phyloP scores from a whole-genome alignment of 768 basidiomycete species.

The Auricularia sp. region DNA sequence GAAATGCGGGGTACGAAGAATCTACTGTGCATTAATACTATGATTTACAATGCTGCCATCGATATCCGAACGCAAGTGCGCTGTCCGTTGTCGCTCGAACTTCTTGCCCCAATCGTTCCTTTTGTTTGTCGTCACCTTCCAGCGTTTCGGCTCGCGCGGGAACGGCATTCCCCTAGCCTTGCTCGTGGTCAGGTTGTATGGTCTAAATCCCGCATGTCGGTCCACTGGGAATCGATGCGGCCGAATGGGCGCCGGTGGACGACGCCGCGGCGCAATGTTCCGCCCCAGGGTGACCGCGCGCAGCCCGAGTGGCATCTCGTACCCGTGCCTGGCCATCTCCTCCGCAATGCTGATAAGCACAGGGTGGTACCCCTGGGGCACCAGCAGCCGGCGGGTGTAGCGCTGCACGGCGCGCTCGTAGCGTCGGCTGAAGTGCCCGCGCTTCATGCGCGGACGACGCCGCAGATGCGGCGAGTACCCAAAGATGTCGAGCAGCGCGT shows the following conservation, averaged over 20 bases:
- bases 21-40: too few species aligned
- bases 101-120: not conserved
- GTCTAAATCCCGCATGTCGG: not conserved
- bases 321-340: constrained; percentile 6
- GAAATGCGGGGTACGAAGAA: too few species aligned
- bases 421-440: not conserved
- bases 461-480: constrained; percentile 15
- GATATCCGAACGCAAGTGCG: not conserved
- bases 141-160: not conserved
- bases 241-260: not conserved
- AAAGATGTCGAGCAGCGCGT: constrained; percentile 43
- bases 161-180: not conserved
- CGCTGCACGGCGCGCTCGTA: constrained; percentile 1
- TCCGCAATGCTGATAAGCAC: constrained; percentile 2
- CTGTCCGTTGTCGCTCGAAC: not conserved
- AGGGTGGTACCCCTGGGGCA: not conserved
- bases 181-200: not conserved
- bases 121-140: not conserved
- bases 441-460: not conserved
- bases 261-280: not conserved
- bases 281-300: constrained; percentile 5
- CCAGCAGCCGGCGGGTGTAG: not conserved
- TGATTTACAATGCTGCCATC: too few species aligned
- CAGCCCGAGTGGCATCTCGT: constrained; percentile 5
- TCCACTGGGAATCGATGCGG: not conserved